These are phyloP conservation scores for Endogone sp. DNA, from an alignment of 192 early-diverging fungal genomes.

Conservation along the genomic window DNA sequence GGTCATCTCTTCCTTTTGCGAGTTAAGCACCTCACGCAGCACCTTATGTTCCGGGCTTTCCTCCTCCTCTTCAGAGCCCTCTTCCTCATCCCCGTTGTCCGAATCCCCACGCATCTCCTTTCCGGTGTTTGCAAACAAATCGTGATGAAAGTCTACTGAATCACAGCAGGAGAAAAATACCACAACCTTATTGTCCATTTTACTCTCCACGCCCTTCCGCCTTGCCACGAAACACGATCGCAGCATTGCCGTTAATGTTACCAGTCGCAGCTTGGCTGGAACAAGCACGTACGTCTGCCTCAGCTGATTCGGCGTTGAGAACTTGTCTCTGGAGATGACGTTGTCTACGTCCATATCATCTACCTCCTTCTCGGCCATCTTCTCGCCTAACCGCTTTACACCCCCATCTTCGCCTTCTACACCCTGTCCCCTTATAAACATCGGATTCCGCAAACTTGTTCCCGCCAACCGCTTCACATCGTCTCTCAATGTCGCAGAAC, in stretches of 20 bases:
- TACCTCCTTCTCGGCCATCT: constrained; percentile 20
- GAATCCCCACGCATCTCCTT: constrained; percentile 23
- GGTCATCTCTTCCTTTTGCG: not conserved
- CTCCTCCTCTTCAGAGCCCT: constrained; percentile 41
- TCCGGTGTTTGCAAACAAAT: constrained; percentile 67
- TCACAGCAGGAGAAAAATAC: constrained; percentile 94
- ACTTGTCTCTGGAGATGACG: constrained; percentile 31
- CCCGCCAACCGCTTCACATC: constrained; percentile 83
- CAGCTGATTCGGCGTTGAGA: constrained; percentile 82
- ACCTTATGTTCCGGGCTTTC: constrained; percentile 40
- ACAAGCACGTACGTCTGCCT: constrained; percentile 80
- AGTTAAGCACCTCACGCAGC: constrained; percentile 21
- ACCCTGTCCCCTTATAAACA: constrained; percentile 69
- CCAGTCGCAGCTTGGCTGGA: constrained; percentile 91
- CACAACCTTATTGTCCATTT: constrained; percentile 60
- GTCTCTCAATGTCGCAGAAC: constrained; percentile 90
- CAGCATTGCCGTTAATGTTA: constrained; percentile 76
- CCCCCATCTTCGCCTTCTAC: not conserved
- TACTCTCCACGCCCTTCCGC: not conserved
- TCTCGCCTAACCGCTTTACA: constrained; percentile 4
- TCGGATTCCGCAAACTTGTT: constrained; percentile 69
- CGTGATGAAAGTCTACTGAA: constrained; percentile 93
- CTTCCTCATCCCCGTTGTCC: constrained; percentile 32
- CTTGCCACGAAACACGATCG: constrained; percentile 41
- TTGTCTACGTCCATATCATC: constrained; percentile 34